Evolutionary conservation across 495 filamentous ascomycete genomes (phyloP).

Genomic region (Xylaria venustula): DNA sequence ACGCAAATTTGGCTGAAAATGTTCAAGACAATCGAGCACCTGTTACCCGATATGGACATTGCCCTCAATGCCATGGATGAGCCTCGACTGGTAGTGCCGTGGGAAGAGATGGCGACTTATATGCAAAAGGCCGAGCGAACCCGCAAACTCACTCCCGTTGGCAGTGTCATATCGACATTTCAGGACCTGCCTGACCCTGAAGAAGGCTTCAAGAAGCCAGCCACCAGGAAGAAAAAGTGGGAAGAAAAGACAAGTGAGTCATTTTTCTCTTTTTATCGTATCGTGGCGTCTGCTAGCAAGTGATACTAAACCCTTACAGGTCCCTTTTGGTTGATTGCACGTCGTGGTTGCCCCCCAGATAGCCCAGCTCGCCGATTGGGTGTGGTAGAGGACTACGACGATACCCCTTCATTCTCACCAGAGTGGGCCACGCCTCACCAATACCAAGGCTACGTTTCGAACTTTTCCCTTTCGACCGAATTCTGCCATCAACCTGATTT

Average conservation of each 20-base stretch:
- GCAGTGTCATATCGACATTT: conserved; percentile 33
- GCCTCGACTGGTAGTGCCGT: conserved; percentile 63
- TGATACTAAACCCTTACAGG: conserved; percentile 29
- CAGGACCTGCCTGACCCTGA: conserved; percentile 29
- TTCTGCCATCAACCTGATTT: conserved; percentile 60
- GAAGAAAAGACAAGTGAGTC: conserved; percentile 40
- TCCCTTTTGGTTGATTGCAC: conserved; percentile 63
- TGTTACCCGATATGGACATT: conserved; percentile 71
- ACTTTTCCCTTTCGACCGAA: conserved; percentile 63
- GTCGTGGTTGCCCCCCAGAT: conserved; percentile 58
- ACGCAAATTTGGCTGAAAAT: conserved; percentile 60
- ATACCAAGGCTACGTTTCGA: conserved; percentile 59
- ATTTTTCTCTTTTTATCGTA: neutral
- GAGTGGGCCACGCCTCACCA: conserved; percentile 40
- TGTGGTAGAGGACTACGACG: conserved; percentile 38
- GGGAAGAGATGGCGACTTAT: conserved; percentile 60
- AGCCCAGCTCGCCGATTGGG: conserved; percentile 53
- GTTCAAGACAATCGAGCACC: conserved; percentile 54
- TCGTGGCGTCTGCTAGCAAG: conserved; percentile 19
- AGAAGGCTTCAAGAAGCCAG: conserved; percentile 25
- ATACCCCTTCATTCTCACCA: conserved; percentile 42
- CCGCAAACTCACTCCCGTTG: conserved; percentile 36
- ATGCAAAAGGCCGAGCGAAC: conserved; percentile 54
- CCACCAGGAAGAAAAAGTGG: conserved; percentile 36
- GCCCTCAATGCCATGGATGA: conserved; percentile 70